phyloP scores from a whole-genome alignment of 1,284 basidiomycete genomes.

The Malassezia obtusa region DNA sequence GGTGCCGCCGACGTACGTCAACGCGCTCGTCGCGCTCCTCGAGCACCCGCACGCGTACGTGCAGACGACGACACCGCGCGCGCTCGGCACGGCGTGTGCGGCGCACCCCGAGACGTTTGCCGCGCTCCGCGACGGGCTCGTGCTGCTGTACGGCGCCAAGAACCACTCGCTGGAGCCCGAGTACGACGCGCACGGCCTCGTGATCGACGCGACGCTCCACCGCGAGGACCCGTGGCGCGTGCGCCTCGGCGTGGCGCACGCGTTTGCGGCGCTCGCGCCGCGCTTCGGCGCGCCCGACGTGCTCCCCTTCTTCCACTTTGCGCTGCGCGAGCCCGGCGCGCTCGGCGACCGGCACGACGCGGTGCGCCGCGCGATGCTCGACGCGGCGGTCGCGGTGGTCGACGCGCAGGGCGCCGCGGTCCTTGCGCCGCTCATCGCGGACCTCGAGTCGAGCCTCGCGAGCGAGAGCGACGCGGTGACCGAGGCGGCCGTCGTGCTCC shows the following conservation, averaged over 20 bases:
- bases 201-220: conserved; percentile 79
- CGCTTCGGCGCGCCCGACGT: conserved; percentile 61
- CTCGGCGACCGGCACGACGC: conserved; percentile 75
- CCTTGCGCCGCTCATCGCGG: conserved; percentile 66
- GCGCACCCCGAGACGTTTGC: conserved; percentile 63
- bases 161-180: conserved; percentile 64
- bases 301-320: conserved; percentile 71
- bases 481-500: conserved; percentile 87
- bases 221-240: conserved; percentile 84
- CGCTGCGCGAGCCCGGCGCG: conserved; percentile 67
- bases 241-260: conserved; percentile 64
- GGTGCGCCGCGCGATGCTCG: conserved; percentile 77
- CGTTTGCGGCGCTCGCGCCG: conserved; percentile 64
- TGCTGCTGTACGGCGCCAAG: conserved; percentile 74
- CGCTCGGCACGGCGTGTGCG: conserved; percentile 68
- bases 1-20: conserved; percentile 65
- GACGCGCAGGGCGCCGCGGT: conserved; percentile 70
- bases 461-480: conserved; percentile 54
- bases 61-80: conserved; percentile 62
- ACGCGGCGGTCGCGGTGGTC: conserved; percentile 70
- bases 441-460: conserved; percentile 59
- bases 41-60: conserved; percentile 74
- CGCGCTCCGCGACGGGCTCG: conserved; percentile 54
- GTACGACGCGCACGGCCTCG: conserved; percentile 62
- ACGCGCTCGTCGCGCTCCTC: conserved; percentile 60